Base-by-base conservation (phyloP, 805 yeast species). In the Monosporozyma yasuniensis region DNA sequence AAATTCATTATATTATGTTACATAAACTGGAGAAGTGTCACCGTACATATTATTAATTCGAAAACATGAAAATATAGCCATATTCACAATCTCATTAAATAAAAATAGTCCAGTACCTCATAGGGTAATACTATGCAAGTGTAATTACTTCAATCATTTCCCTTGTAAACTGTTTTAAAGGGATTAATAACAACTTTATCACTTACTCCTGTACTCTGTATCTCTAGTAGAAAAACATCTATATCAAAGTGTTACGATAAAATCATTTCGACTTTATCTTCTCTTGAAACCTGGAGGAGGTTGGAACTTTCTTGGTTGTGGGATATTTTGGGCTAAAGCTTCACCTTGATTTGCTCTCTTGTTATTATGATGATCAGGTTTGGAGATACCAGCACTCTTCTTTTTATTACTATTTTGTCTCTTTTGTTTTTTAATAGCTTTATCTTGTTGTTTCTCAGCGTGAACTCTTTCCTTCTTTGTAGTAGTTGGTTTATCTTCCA, bases 401-500 rank as follows among this genome's bases (percentile, higher is more conserved):
- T 46, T 42, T 4, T 50, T 46, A 7, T 44, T 51, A 41, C 52
- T 56, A 51, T 45, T 66, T 57, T 51, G 67, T 46, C 44, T 65
- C 56, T 47, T 68, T 58, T 48, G 70, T 56, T 53, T 69, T 48
- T 48, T 67, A 58, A 57, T 49, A 52, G 51, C 71, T 67, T 48
- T 72, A 51, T 46, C 68, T 64, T 52, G 71, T 58, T 51, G 61
- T 55, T 57, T 66, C 57, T 54, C 57, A 46, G 60, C 61, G 54
- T 50, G 61, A 58, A 54, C 56, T 56, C 65, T 62, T 59, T 60
- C 71, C 68, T 45, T 71, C 63, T 59, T 75, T 70, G 23, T 72
- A 58, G 51, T 71, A 66, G 42, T 79, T 73, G 50, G 87, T 78
- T n/a, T 82, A 74, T 68, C 86, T 45, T 64, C 67, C 10, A 65